Evolutionary conservation across 1,139 yeast species (phyloP).

Genomic region (Geotrichum citri-aurantii): DNA sequence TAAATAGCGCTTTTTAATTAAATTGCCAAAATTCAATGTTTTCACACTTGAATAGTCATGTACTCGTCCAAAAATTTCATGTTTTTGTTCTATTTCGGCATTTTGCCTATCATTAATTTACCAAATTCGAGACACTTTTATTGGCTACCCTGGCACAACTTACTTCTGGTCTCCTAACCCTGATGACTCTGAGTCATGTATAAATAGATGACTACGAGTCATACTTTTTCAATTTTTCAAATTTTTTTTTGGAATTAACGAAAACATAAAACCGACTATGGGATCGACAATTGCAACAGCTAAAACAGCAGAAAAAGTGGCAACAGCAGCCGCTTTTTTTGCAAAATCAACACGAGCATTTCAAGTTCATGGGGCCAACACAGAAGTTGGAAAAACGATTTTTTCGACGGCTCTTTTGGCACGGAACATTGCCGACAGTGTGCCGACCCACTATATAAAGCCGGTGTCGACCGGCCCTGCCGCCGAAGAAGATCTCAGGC

Average conservation of each 20-base stretch:
- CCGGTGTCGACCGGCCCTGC: conserved; percentile 30
- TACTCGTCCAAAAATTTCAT: too few relatives aligned
- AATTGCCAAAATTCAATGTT: too few relatives aligned
- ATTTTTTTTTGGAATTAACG: not conserved
- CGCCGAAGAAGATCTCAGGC: conserved; percentile 25
- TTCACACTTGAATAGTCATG: too few relatives aligned
- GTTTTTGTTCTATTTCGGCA: too few relatives aligned
- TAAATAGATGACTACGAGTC: not conserved
- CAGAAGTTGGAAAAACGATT: conserved; percentile 32
- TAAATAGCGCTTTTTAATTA: too few relatives aligned
- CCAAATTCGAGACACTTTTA: not conserved
- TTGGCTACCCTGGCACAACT: not conserved
- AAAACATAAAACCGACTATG: not conserved
- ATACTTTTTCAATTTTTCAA: too few relatives aligned
- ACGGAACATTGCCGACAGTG: not conserved
- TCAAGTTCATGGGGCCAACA: conserved; percentile 42
- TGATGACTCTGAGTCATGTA: not conserved
- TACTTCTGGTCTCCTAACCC: not conserved
- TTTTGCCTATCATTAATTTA: too few relatives aligned
- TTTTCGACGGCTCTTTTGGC: conserved; percentile 25
- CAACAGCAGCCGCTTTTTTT: conserved; percentile 8
- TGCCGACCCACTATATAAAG: conserved; percentile 22
- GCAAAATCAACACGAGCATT: conserved; percentile 13
- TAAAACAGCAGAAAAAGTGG: conserved; percentile 1
- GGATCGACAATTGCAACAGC: not conserved